phyloP scores from a whole-genome alignment of 108 stramenopile genomes.

The Conticribra guillardii region DNA sequence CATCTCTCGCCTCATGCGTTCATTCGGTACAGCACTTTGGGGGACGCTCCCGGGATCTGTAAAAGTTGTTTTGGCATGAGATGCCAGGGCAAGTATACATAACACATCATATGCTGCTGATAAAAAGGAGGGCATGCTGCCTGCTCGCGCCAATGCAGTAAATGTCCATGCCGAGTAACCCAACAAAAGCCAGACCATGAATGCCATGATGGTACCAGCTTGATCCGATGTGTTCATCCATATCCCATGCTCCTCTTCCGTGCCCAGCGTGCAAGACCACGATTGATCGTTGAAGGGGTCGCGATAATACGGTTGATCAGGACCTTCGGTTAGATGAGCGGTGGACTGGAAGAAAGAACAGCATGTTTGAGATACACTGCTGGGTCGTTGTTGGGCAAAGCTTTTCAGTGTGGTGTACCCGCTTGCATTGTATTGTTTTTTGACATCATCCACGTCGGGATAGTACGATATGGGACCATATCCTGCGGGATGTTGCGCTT shows the following conservation, averaged over 20 bases:
- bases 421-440: conserved; percentile 37
- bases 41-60: conserved; percentile 94
- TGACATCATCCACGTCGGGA: conserved; percentile 13
- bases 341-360: conserved; percentile 28
- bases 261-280: conserved; percentile 70
- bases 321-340: conserved; percentile 45
- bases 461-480: conserved; percentile 24
- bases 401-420: conserved; percentile 24
- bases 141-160: conserved; percentile 61
- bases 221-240: conserved; percentile 81
- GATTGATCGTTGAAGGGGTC: conserved; percentile 75
- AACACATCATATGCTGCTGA: conserved; percentile 59
- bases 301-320: conserved; percentile 57
- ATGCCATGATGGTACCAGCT: conserved; percentile 78
- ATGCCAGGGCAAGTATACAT: conserved; percentile 71
- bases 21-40: conserved; percentile 67
- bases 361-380: background rate
- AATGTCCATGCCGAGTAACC: conserved; percentile 71
- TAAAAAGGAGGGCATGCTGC: conserved; percentile 53
- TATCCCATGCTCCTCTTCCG: conserved; percentile 70
- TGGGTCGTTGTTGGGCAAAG: conserved; percentile 18
- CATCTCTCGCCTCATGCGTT: conserved; percentile 47
- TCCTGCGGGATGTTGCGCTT: conserved; percentile 5
- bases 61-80: conserved; percentile 89
- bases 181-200: conserved; percentile 78